phyloP scores from a whole-genome alignment of 2,329 filamentous ascomycete species.

The Phyllosticta citrichinensis region DNA sequence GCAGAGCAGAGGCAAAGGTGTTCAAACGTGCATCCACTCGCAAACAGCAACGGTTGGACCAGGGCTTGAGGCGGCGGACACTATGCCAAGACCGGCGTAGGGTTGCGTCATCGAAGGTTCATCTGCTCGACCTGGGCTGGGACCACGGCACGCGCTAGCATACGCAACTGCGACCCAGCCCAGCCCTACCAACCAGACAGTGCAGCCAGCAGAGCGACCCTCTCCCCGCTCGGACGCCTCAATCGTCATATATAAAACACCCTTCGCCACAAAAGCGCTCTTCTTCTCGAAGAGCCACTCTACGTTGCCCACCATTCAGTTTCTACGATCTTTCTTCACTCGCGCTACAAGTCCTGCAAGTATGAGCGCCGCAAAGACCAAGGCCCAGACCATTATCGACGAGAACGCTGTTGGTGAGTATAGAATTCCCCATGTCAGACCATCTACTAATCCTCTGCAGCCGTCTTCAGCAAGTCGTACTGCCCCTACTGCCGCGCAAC shows the following conservation, averaged over 20 bases:
- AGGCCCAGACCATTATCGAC: slow-evolving; percentile 79
- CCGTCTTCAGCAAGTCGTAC: slow-evolving; percentile 95
- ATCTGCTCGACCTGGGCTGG: neutral
- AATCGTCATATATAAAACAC: slow-evolving; percentile 50
- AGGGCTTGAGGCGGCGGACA: neutral
- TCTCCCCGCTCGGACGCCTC: neutral
- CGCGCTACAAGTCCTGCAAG: slow-evolving; percentile 47
- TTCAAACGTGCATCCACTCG: neutral
- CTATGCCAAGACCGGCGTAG: neutral
- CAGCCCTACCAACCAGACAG: neutral
- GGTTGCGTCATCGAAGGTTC: neutral
- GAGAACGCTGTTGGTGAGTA: slow-evolving; percentile 75
- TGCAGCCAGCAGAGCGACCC: neutral
- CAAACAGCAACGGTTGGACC: neutral
- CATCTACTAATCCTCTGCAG: slow-evolving; percentile 30
- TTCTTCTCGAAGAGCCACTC: slow-evolving; percentile 50
- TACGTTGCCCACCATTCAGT: slow-evolving; percentile 45
- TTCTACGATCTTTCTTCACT: slow-evolving; percentile 64
- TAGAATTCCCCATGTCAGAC: neutral
- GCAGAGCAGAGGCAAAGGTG: neutral
- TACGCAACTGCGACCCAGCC: neutral
- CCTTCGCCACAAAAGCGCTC: slow-evolving; percentile 63
- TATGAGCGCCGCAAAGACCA: slow-evolving; percentile 76
- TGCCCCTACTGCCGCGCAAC: slow-evolving; percentile 83
- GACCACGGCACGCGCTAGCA: neutral